Evolutionary conservation across 805 yeast species (phyloP).

Genomic region (Candida peoriensis): DNA sequence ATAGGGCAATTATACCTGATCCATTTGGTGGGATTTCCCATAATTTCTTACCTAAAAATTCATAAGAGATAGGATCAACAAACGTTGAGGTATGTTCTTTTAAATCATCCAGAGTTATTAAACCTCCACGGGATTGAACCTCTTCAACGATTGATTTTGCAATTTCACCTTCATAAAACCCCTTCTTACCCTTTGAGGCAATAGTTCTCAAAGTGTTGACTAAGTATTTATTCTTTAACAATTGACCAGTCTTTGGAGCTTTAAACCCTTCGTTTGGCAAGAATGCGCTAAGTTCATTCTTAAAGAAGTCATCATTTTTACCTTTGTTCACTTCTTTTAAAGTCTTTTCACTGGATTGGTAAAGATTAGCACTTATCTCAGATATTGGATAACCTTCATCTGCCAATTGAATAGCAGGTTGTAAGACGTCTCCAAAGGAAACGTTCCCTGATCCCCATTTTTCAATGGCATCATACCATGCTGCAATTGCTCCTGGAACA

Average conservation of each 20-base stretch:
- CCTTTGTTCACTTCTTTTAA: slow-evolving; percentile 31
- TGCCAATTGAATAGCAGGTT: slow-evolving; percentile 67
- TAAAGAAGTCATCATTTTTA: slow-evolving; percentile 27
- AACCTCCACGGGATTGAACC: slow-evolving; percentile 49
- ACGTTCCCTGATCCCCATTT: slow-evolving; percentile 72
- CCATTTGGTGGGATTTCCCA: slow-evolving; percentile 89
- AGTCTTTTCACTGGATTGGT: slow-evolving; percentile 38
- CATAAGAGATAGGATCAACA: slow-evolving; percentile 58
- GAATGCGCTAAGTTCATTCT: slow-evolving; percentile 28
- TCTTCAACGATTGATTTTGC: slow-evolving; percentile 60
- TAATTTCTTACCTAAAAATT: slow-evolving; percentile 47
- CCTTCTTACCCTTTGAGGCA: slow-evolving; percentile 55
- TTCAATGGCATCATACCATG: slow-evolving; percentile 67
- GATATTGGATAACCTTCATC: slow-evolving; percentile 63
- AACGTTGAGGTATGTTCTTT: slow-evolving; percentile 51
- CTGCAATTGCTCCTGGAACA: slow-evolving; percentile 79
- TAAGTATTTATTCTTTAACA: slow-evolving; percentile 44
- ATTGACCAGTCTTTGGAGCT: slow-evolving; percentile 56
- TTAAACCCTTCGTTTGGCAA: slow-evolving; percentile 32
- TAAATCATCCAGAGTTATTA: slow-evolving; percentile 52
- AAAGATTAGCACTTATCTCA: slow-evolving; percentile 47
- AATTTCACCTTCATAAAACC: slow-evolving; percentile 65
- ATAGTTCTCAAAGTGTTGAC: slow-evolving; percentile 50
- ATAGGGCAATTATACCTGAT: slow-evolving; percentile 71
- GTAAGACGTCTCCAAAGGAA: slow-evolving; percentile 48